Conservation (phyloP, 805 yeast genomes). For the Sugiyamaella lignohabitans region DNA sequence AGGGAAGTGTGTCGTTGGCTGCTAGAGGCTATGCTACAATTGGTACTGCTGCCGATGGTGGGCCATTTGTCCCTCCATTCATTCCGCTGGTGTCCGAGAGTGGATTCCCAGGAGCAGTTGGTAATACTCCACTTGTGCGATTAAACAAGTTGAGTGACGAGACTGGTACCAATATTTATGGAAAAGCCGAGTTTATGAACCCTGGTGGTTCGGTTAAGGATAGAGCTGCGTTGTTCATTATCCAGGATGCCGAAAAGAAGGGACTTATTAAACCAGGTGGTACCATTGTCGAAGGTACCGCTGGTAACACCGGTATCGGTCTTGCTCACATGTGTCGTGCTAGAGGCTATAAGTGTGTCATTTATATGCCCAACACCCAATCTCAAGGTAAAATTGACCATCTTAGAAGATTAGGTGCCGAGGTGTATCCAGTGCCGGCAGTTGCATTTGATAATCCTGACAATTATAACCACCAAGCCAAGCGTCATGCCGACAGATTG, state of each 20-base stretch:
- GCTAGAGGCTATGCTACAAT: neutral
- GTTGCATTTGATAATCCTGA: constrained; percentile 74
- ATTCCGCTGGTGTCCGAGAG: constrained; percentile 58
- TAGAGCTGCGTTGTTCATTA: constrained; percentile 73
- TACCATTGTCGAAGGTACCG: constrained; percentile 88
- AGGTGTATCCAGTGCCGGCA: constrained; percentile 84
- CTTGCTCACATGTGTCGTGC: constrained; percentile 72
- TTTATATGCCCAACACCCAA: constrained; percentile 90
- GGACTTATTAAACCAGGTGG: constrained; percentile 62
- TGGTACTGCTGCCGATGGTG: neutral
- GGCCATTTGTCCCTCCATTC: constrained; percentile 35
- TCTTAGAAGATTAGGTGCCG: constrained; percentile 71
- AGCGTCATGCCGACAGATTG: constrained; percentile 69
- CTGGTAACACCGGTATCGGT: constrained; percentile 95
- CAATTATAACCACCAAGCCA: constrained; percentile 83
- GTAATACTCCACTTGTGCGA: constrained; percentile 82
- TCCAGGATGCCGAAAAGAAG: constrained; percentile 68
- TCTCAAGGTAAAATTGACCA: constrained; percentile 73
- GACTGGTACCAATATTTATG: constrained; percentile 69
- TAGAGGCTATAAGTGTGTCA: constrained; percentile 75
- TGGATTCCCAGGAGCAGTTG: constrained; percentile 79
- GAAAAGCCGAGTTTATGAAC: constrained; percentile 87
- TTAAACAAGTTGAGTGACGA: constrained; percentile 50
- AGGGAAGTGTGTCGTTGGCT: too few relatives aligned
- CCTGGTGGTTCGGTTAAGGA: constrained; percentile 94